Evolutionary conservation across 2,329 filamentous ascomycete species (phyloP), one percentile per base, ranked within the genome.

Genomic region (Tothia fuscella): DNA sequence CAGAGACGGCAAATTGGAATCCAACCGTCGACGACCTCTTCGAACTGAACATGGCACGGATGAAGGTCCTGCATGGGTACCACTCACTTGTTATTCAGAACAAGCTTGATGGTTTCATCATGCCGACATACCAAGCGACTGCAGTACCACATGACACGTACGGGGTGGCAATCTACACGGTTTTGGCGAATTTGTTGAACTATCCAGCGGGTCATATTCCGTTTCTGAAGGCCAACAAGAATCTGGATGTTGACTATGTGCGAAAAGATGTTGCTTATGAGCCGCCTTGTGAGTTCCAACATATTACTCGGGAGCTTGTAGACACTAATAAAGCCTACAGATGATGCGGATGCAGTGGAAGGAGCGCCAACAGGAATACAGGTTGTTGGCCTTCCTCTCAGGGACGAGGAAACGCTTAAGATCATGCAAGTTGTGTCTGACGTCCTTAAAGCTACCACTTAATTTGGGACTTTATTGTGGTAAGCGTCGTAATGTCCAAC

Each of bases 61-160:
- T 48, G 14, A 38, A 53, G 43, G 57, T 66, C 6, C 26, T 55
- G 4, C 56, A 62, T 14, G 51, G 46, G 0, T 75, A 64, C 58
- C 61, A 67, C 13, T 56, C 58, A 26, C 31, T 61, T 0, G 64
- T 68, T 53, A 53, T 59, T 1, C 52, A 63, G 14, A 51, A 70
- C 14, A 50, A 58, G 6, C 53, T 76, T 3, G 72, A 76, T 53
- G 66, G 64, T 0, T 52, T 76, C 0, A 39, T 77, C n/a, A 62
- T 61, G 40, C 62, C 68, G 3, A 61, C 63, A 3, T 65, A 70
- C 5, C 66, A 70, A 48, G 63, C 57, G 10, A 72, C 70, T 0
- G 71, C 73, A 0, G 64, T 69, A 1, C 57, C 56, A 14, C 68
- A 75, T 50, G 72, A 76, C 50, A 63, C 57, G 0, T 76, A 67